Percentiles rank a stretch among this genome's conserved stretches.
phyloP scores from a whole-genome alignment of 2,329 filamentous ascomycete species.

The Xylariomycetidae sp. region DNA sequence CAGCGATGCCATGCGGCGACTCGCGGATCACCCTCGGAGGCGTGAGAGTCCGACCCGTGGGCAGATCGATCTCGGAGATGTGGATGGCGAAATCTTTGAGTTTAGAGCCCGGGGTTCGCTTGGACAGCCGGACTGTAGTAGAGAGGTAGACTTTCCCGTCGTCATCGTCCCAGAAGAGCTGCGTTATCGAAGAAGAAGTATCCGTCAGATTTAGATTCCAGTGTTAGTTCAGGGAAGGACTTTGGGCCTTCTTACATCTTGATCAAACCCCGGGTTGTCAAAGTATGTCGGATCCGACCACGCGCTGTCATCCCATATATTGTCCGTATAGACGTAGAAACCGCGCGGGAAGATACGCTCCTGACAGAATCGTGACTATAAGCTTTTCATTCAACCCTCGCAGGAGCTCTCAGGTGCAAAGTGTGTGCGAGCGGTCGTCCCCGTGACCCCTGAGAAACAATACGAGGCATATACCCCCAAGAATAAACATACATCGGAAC shows the following conservation, averaged over 20 bases:
- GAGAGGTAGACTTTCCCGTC: slow-evolving; percentile 44
- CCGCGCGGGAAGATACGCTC: slow-evolving; percentile 47
- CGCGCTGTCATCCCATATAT: slow-evolving; percentile 45
- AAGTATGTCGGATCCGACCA: slow-evolving; percentile 53
- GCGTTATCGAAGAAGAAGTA: neutral
- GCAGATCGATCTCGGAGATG: slow-evolving; percentile 37
- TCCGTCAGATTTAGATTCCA: neutral
- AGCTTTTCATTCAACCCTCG: neutral
- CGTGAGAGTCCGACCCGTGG: slow-evolving; percentile 35
- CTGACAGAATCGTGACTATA: neutral
- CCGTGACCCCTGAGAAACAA: neutral
- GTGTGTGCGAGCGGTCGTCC: too few relatives aligned
- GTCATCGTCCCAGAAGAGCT: slow-evolving; percentile 45
- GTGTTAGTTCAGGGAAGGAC: neutral
- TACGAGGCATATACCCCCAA: neutral
- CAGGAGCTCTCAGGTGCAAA: too few relatives aligned
- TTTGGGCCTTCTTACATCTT: slow-evolving; percentile 35
- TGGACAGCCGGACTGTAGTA: slow-evolving; percentile 30
- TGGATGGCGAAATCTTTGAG: slow-evolving; percentile 50
- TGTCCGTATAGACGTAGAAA: slow-evolving; percentile 48
- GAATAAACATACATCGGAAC: slow-evolving; percentile 26
- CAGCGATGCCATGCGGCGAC: slow-evolving; percentile 36
- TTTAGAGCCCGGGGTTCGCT: slow-evolving; percentile 32
- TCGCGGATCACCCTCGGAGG: slow-evolving; percentile 29
- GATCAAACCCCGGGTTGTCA: slow-evolving; percentile 49